Evolutionary conservation across 2,329 filamentous ascomycete genomes (phyloP).

Genomic region (Neofusicoccum parvum): DNA sequence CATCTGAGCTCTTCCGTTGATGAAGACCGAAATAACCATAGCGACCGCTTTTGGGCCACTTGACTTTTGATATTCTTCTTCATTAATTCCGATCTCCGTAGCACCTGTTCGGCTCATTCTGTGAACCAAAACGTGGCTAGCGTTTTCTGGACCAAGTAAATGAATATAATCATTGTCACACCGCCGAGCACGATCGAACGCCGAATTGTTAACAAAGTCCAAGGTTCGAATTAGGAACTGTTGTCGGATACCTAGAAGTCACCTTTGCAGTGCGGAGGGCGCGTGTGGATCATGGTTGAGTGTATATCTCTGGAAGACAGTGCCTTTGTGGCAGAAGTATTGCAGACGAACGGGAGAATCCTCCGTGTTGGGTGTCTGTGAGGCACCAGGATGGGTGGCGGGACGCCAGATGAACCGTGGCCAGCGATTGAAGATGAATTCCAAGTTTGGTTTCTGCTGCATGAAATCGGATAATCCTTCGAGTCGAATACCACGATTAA

Average conservation of each 20-base stretch:
- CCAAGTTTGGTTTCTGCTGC: background rate
- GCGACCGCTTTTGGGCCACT: background rate
- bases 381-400: background rate
- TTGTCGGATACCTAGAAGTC: background rate
- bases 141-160: too few relatives aligned
- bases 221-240: background rate
- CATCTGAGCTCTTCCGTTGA: background rate
- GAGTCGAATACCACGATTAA: background rate
- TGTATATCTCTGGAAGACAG: background rate
- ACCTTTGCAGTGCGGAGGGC: background rate
- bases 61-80: fast-evolving
- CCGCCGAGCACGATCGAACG: too few relatives aligned
- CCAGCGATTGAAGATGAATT: background rate
- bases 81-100: background rate
- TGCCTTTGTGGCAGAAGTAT: background rate
- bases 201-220: too few relatives aligned
- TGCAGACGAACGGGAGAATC: background rate
- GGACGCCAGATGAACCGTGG: background rate
- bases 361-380: background rate
- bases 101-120: background rate
- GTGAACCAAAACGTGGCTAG: background rate
- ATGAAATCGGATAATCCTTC: background rate
- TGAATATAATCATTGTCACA: too few relatives aligned
- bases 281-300: background rate
- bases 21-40: background rate